Conservation (phyloP, 2,329 filamentous ascomycete genomes). For the Fusarium liriodendri region DNA sequence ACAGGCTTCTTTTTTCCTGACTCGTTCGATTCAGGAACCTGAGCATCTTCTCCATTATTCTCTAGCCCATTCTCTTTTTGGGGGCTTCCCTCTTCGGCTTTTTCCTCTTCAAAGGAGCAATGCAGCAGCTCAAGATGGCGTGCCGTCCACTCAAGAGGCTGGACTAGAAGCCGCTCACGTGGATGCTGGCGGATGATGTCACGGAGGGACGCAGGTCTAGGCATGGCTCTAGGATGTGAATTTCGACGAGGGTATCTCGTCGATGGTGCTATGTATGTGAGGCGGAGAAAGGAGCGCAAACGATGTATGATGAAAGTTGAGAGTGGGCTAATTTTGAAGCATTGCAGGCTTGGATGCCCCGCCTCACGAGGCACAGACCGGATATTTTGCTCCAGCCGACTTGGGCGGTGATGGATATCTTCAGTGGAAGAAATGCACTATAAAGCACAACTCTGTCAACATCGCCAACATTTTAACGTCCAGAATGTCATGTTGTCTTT, state of each 20-base stretch:
- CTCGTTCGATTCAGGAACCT: neutral
- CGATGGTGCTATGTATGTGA: neutral
- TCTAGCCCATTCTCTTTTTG: neutral
- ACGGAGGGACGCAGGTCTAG: slow-evolving; percentile 11
- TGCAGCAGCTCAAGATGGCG: slow-evolving; percentile 35
- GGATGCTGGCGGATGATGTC: slow-evolving; percentile 40
- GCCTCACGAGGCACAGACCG: neutral
- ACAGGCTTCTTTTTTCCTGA: slow-evolving; percentile 4
- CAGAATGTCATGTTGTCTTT: neutral
- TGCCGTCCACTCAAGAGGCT: slow-evolving; percentile 37
- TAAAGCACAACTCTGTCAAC: neutral
- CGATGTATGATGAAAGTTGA: neutral
- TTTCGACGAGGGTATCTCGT: neutral
- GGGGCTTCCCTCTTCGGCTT: neutral
- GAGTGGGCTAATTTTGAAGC: neutral
- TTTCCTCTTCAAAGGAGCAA: slow-evolving; percentile 23
- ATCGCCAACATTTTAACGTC: neutral
- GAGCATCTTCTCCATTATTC: neutral
- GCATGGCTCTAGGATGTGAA: neutral
- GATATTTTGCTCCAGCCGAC: neutral
- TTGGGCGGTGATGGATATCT: neutral
- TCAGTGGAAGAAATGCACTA: neutral
- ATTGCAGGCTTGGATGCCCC: neutral
- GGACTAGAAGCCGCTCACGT: slow-evolving; percentile 40
- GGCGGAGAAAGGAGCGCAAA: neutral